phyloP scores from a whole-genome alignment of 805 yeast genomes.

The Zygosaccharomyces gambellarensis region DNA sequence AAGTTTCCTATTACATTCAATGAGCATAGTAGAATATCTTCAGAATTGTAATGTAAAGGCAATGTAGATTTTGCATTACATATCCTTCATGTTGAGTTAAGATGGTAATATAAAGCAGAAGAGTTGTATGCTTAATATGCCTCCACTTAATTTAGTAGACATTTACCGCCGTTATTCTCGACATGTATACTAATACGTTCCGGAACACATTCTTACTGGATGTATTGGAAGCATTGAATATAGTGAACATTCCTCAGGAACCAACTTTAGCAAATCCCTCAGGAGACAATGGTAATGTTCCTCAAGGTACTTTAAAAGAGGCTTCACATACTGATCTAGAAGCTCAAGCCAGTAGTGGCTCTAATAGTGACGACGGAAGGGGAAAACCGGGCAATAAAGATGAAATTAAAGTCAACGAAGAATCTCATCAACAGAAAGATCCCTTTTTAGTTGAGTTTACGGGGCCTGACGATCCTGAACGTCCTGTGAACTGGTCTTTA shows the following conservation, averaged over 20 bases:
- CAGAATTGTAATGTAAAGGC: too few species aligned
- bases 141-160: not conserved
- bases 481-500: constrained; percentile 54
- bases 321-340: not conserved
- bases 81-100: too few species aligned
- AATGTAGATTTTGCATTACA: too few species aligned
- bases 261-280: not conserved
- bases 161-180: not conserved
- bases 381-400: not conserved
- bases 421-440: constrained; percentile 25
- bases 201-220: constrained; percentile 26
- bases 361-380: not conserved
- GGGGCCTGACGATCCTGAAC: constrained; percentile 45
- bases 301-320: not conserved
- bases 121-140: not conserved
- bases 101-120: too few species aligned
- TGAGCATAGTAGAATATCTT: too few species aligned
- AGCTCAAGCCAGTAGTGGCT: not conserved
- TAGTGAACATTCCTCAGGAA: constrained; percentile 10
- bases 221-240: constrained; percentile 19
- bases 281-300: not conserved
- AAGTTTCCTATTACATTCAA: too few species aligned
- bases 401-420: not conserved
- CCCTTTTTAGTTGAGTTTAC: constrained; percentile 29
- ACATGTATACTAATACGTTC: constrained; percentile 12